A percentile compares a stretch with the other conserved stretches of the same genome.
phyloP scores from a whole-genome alignment of 306 rosid genomes.

The Acmispon strigosus region DNA sequence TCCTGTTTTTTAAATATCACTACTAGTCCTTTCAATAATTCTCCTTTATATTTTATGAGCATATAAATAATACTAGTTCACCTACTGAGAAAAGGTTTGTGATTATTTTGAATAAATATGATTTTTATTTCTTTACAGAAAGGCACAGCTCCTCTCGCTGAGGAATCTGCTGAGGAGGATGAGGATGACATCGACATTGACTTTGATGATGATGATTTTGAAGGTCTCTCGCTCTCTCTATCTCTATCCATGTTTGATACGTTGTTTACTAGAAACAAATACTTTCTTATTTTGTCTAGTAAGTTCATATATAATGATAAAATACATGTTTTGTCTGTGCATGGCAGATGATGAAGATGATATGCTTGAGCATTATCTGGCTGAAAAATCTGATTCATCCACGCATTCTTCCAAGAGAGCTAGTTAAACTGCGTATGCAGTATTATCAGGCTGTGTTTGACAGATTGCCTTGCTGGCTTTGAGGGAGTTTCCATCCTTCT shows the following conservation, averaged over 20 bases:
- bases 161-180: constrained; percentile 72
- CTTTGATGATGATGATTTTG: constrained; percentile 82
- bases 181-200: constrained; percentile 82
- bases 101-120: neutral
- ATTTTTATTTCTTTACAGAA: constrained; percentile 39
- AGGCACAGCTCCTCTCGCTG: constrained; percentile 50
- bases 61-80: neutral
- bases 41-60: neutral
- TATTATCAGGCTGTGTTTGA: neutral
- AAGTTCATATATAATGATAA: constrained; percentile 1
- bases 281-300: neutral
- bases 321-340: constrained; percentile 7
- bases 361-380: constrained; percentile 97
- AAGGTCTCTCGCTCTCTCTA: constrained; percentile 46
- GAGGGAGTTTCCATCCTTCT: constrained; percentile 8
- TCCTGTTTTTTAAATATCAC: neutral
- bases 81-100: neutral
- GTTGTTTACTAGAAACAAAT: neutral
- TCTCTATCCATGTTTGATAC: neutral
- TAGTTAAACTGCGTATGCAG: constrained; percentile 27
- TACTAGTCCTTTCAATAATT: neutral
- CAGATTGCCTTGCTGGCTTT: neutral
- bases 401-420: constrained; percentile 54
- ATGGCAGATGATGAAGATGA: constrained; percentile 90
- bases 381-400: constrained; percentile 78